A percentile compares a stretch with the other conserved stretches of the same genome.
These are phyloP conservation scores for Phytophthora sp. DNA, from an alignment of 352 stramenopile species.

Conservation along the genomic window DNA sequence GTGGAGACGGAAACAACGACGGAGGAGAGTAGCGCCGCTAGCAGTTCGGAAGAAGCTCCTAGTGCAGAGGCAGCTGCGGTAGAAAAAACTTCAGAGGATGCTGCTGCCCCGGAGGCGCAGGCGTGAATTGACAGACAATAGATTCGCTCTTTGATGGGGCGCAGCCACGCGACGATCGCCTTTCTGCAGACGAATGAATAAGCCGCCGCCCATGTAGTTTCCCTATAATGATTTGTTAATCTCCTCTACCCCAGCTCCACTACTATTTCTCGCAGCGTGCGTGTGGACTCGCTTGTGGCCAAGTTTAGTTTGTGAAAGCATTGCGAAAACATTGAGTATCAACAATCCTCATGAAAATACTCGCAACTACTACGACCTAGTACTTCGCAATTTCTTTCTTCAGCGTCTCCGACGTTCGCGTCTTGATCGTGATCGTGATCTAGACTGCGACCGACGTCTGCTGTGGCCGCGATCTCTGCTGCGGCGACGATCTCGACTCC, in stretches of 20 bases:
- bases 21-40: slow-evolving; percentile 29
- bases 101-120: slow-evolving; percentile 34
- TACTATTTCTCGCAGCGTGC: no score
- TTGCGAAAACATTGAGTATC: no score
- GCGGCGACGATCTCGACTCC: slow-evolving; percentile 12
- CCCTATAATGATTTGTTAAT: slow-evolving; percentile 28
- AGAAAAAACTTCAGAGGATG: slow-evolving; percentile 38
- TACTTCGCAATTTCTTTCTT: slow-evolving; percentile 6
- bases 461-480: slow-evolving; percentile 14
- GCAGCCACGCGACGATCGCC: slow-evolving; percentile 22
- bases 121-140: slow-evolving; percentile 54
- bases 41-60: slow-evolving; percentile 28
- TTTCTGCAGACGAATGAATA: slow-evolving; percentile 31
- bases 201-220: slow-evolving; percentile 38
- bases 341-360: neutral
- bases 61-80: slow-evolving; percentile 36
- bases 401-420: slow-evolving; percentile 22
- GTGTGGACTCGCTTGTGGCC: no score
- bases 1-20: slow-evolving; percentile 21
- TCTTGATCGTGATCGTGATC: slow-evolving; percentile 32
- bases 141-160: slow-evolving; percentile 43
- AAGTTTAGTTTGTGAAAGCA: no score
- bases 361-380: no score
- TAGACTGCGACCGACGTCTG: slow-evolving; percentile 34
- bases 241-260: neutral